Base-by-base conservation (phyloP, 257 asterid species). In the Vinca minor region DNA sequence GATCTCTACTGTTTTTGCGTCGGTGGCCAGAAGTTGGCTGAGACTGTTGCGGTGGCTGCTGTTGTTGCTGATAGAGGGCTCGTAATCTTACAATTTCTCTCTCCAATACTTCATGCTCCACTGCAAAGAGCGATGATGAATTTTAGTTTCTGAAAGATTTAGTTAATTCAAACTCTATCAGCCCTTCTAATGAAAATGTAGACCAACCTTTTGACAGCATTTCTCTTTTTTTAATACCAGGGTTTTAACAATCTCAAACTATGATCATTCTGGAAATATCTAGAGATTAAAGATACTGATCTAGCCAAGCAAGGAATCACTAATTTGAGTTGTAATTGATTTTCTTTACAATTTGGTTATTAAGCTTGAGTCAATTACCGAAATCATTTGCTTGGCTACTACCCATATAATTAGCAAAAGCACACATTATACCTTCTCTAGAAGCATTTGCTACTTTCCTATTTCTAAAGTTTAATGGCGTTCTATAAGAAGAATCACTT, bases 91-190 rank as follows among this genome's bases (percentile, higher is more conserved):
- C 87, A 1, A 77, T 82, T 78, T 93, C 97, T 79, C 95, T 83
- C 76, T 93, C 97, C 80, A 93, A 68, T 59, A 89, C 88, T 29
- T 89, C 97, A 63, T 89, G 95, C 80, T 93, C 99, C 77, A 93
- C 99, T 93, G 89, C 85, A 73, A 44, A 74, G 26, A 63, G 57
- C 61, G 76, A 48, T 42, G 3, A 31, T n/a, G n/a, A n/a, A n/a
- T n/a, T n/a, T n/a, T n/a, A n/a, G n/a, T n/a, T n/a, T n/a, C n/a
- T n/a, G n/a, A n/a, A n/a, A n/a, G n/a, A n/a, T n/a, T n/a, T n/a
- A n/a, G n/a, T n/a, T n/a, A n/a, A n/a, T n/a, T n/a, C n/a, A n/a
- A n/a, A n/a, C n/a, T n/a, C n/a, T n/a, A n/a, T n/a, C n/a, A n/a
- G n/a, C n/a, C n/a, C n/a, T n/a, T n/a, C n/a, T n/a, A n/a, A n/a